Evolutionary conservation across 768 basidiomycete genomes (phyloP), one percentile per base, ranked within the genome.

Genomic region (Agrocybe pediades): DNA sequence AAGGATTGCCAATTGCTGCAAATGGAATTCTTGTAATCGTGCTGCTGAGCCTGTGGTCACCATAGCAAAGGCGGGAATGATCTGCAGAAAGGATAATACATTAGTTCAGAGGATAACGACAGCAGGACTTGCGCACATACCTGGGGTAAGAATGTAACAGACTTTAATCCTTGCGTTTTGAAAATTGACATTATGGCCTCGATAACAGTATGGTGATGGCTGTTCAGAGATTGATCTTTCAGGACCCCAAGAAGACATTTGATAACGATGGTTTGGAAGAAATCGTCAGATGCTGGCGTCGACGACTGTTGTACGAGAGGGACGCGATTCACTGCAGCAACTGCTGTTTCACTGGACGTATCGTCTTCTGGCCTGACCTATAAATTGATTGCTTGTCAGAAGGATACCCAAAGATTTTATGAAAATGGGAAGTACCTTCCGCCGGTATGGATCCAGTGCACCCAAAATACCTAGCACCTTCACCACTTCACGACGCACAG

Each of bases 141-240:
- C 78, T 97, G 95, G 41, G 96, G 92, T 21, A 99, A 73, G 72
- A 98, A 98, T 1, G 91, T 84, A 17, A 96, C 95, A 68, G 94
- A 97, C 78, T 95, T 95, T 65, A 98, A 74, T 13, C 96, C 95
- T 65, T 98, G 95, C 0, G 95, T 97, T 71, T 95, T 95, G 81
- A 98, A 99, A 56, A 99, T 98, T 42, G 93, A 89, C 93, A 98
- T 98, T 61, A 99, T 90, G 1, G 95, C 95, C 67, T 98, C 95
- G 52, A 98, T 95, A 43, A 95, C 96, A 20, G 87, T 90, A 63
- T 97, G 90, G 62, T 98, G 95, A 62, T 92, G 88, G 51, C 78
- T 86, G 63, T 82, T 89, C 55, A 97, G 78, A 1, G 94, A 86
- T 49, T 91, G 87, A 67, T 99, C 97, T 65, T 87, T 91, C 56